Evolutionary conservation across 192 early-diverging fungal genomes (phyloP).

Genomic region (Entophlyctis luteolus): DNA sequence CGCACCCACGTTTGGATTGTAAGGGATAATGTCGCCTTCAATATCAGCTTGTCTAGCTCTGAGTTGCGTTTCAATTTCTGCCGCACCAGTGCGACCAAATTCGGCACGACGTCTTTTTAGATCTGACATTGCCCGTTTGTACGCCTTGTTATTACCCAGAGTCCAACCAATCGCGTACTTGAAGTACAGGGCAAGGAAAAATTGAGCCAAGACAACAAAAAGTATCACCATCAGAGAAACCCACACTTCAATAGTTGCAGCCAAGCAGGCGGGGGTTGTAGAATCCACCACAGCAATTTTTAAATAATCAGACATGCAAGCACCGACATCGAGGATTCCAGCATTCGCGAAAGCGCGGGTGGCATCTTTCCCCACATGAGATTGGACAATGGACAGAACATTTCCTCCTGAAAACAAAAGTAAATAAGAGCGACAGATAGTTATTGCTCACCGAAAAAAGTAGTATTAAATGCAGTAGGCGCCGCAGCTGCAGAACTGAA

Average conservation of each 20-base stretch:
- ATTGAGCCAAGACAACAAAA: conserved; percentile 39
- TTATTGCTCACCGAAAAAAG: conserved; percentile 11
- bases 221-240: conserved; percentile 61
- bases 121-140: conserved; percentile 23
- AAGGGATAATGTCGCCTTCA: conserved; percentile 13
- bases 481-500: background rate
- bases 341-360: conserved; percentile 21
- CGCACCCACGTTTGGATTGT: conserved; percentile 14
- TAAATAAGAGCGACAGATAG: background rate
- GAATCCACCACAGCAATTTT: conserved; percentile 78
- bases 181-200: conserved; percentile 50
- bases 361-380: conserved; percentile 53
- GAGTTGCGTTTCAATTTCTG: background rate
- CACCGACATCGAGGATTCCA: conserved; percentile 32
- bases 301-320: conserved; percentile 75
- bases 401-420: background rate
- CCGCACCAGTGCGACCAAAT: conserved; percentile 3
- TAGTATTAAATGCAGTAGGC: background rate
- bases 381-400: conserved; percentile 16
- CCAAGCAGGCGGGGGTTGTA: conserved; percentile 73
- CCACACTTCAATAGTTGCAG: conserved; percentile 73
- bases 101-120: conserved; percentile 12
- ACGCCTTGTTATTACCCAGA: conserved; percentile 36
- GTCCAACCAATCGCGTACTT: conserved; percentile 39
- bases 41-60: background rate